phyloP scores from a whole-genome alignment of 1,284 basidiomycete genomes.

The Ceratobasidium sp. region DNA sequence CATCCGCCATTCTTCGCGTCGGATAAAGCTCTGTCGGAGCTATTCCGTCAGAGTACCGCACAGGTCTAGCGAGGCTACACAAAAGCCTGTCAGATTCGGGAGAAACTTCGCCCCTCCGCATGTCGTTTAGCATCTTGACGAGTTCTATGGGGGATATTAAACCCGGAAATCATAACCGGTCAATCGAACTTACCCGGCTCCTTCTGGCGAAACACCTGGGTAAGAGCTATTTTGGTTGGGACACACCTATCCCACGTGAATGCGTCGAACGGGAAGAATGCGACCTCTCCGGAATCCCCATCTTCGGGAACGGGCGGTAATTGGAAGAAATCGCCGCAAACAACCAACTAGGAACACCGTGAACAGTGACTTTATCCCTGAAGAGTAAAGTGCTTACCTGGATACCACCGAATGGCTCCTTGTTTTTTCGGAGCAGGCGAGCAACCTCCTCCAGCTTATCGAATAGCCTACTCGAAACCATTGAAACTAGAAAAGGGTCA shows the following conservation, averaged over 20 bases:
- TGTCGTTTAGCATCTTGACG: slow-evolving; percentile 57
- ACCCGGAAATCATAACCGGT: background rate
- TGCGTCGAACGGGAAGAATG: slow-evolving; percentile 87
- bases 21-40: slow-evolving; percentile 48
- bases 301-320: slow-evolving; percentile 84
- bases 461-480: slow-evolving; percentile 95
- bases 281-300: slow-evolving; percentile 56
- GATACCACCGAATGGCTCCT: slow-evolving; percentile 90
- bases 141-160: slow-evolving; percentile 57
- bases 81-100: slow-evolving; percentile 24
- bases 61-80: slow-evolving; percentile 22
- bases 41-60: slow-evolving; percentile 45
- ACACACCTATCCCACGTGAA: slow-evolving; percentile 75
- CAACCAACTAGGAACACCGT: slow-evolving; percentile 70
- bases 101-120: slow-evolving; percentile 41
- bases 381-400: slow-evolving; percentile 67
- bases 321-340: slow-evolving; percentile 96
- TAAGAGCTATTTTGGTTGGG: slow-evolving; percentile 70
- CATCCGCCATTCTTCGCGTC: slow-evolving; percentile 40
- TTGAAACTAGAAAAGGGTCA: slow-evolving; percentile 78
- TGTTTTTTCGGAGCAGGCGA: slow-evolving; percentile 71
- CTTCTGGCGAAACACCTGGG: slow-evolving; percentile 72
- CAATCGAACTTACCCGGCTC: slow-evolving; percentile 41
- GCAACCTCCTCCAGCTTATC: slow-evolving; percentile 86
- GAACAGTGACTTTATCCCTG: slow-evolving; percentile 44